Evolutionary conservation across 805 yeast species (phyloP), one percentile per base, ranked within the genome.

Genomic region (Candida argentea): DNA sequence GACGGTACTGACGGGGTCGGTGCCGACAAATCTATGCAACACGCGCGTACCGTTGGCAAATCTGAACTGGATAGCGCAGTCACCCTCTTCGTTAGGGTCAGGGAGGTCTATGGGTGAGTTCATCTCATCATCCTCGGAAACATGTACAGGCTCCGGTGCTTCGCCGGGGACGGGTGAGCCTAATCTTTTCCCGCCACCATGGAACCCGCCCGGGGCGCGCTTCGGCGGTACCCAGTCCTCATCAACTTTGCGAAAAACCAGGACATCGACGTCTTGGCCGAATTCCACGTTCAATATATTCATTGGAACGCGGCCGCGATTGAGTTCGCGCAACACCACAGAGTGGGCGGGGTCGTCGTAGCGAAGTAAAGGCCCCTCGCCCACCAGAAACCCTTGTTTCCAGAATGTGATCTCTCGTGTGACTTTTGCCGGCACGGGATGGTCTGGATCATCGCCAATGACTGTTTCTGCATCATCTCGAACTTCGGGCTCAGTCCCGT

Each of bases 381-480:
- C 97, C 15, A 91, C 86, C 37, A 85, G 84, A 56, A 91, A 91
- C 2, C 98, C 98, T 45, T 91, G 89, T 41, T 76, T 79, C 98
- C 98, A 91, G 51, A 91, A 89, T 0, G 94, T 84, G 36, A 91
- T 79, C 24, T 81, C 81, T 46, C 97, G 70, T 11, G 69, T 66
- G 4, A 79, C 95, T 33, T 73, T 76, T 22, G 37, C 32, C 5
- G 62, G 62, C 25, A 41, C 42, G 25, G 39, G 38, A 14, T 25
- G 14, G 20, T 23, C 36, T 5, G 44, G 37, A 11, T 31, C 34
- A 2, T 64, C 51, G 35, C 64, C 66, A 6, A 44, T 51, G 14
- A 58, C 35, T n/a, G 32, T 32, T 35, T 54, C 53, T 28, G 61
- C 60, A n/a, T n/a, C n/a, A n/a, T n/a, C n/a, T n/a, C n/a, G n/a